These are phyloP conservation scores for Radiomyces spectabilis DNA, from an alignment of 192 early-diverging fungal genomes.

Conservation along the genomic window DNA sequence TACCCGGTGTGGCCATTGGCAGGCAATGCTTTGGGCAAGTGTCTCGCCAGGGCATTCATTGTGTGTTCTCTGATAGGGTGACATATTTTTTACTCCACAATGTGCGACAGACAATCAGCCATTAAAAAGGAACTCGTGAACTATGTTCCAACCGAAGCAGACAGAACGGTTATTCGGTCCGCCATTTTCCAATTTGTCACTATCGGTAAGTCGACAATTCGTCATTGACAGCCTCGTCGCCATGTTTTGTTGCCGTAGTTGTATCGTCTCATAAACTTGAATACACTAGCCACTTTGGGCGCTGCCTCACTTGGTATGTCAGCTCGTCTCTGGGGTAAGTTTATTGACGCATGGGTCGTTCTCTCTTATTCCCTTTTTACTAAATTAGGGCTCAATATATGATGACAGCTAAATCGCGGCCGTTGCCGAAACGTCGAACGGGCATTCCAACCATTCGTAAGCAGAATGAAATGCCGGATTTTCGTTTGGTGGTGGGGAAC, in stretches of 20 bases:
- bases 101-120: not conserved
- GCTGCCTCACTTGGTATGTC: not conserved
- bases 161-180: not conserved
- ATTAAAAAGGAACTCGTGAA: not conserved
- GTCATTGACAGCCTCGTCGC: not conserved
- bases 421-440: not conserved
- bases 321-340: constrained; percentile 1
- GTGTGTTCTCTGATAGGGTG: too few relatives aligned
- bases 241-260: not conserved
- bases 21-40: too few relatives aligned
- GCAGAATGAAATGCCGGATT: not conserved
- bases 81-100: too few relatives aligned
- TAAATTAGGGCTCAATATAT: not conserved
- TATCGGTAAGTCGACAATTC: not conserved
- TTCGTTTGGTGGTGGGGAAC: not conserved
- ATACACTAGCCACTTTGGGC: not conserved
- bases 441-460: constrained; percentile 2
- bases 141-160: not conserved
- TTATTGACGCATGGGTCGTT: not conserved
- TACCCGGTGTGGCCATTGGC: too few relatives aligned
- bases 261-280: too few relatives aligned
- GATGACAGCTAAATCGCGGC: not conserved
- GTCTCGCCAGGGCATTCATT: too few relatives aligned
- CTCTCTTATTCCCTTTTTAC: not conserved
- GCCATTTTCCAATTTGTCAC: not conserved